Evolutionary conservation across 352 stramenopile species (phyloP).

Genomic region (Globisporangium paroecandrum): DNA sequence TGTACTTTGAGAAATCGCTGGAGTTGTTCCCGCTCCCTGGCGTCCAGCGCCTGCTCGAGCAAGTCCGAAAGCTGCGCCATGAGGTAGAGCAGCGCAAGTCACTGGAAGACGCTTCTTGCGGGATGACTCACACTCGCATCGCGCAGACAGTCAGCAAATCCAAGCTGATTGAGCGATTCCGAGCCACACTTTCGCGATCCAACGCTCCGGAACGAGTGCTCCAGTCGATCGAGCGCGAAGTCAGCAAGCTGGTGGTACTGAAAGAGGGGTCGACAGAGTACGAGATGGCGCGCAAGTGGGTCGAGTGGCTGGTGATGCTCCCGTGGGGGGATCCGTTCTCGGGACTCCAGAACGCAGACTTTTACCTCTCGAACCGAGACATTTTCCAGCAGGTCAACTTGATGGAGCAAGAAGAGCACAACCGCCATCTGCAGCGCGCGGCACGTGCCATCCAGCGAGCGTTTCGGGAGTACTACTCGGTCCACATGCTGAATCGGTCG

Average conservation of each 20-base stretch:
- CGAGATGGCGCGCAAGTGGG: constrained; percentile 35
- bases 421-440: constrained; percentile 16
- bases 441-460: constrained; percentile 37
- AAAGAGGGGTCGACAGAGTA: constrained; percentile 30
- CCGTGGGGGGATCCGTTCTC: constrained; percentile 39
- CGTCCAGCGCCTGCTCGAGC: constrained; percentile 40
- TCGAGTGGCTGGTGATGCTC: constrained; percentile 56
- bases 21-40: constrained; percentile 53
- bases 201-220: constrained; percentile 26
- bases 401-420: constrained; percentile 24
- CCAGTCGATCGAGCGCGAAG: constrained; percentile 38
- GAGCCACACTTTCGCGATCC: constrained; percentile 14
- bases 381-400: constrained; percentile 42
- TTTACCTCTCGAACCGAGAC: constrained; percentile 23
- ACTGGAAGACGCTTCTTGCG: neutral
- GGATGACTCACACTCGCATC: neutral
- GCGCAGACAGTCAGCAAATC: constrained; percentile 8
- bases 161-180: constrained; percentile 23
- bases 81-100: constrained; percentile 8
- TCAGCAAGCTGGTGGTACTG: constrained; percentile 39
- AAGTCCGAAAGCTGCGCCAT: constrained; percentile 19
- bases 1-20: constrained; percentile 62
- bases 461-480: constrained; percentile 33
- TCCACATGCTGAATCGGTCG: constrained; percentile 28
- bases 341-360: constrained; percentile 20